Evolutionary conservation across 768 basidiomycete genomes (phyloP).

Genomic region (Tubosaeta sp.): DNA sequence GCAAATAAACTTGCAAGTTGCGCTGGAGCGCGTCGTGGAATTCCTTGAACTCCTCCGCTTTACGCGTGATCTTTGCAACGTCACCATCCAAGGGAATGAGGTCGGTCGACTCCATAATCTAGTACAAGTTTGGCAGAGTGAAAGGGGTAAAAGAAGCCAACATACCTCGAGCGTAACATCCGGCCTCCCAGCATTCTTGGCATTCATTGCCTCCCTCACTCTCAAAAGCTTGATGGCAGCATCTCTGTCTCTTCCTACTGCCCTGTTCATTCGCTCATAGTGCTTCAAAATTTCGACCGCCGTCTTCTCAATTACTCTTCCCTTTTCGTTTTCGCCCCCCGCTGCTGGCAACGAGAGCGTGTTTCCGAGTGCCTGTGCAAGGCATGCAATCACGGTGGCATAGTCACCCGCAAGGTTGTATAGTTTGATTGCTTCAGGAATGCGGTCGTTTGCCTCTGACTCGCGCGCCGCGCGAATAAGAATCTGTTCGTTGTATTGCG

Average conservation of each 20-base stretch:
- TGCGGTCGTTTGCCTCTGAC: constrained; percentile 78
- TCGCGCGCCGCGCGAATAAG: constrained; percentile 79
- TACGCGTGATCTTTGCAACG: constrained; percentile 75
- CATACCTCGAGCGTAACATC: constrained; percentile 82
- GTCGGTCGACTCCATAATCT: constrained; percentile 86
- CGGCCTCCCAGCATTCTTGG: constrained; percentile 63
- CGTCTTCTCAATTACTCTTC: constrained; percentile 63
- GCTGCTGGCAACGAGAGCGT: constrained; percentile 64
- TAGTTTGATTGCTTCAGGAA: constrained; percentile 88
- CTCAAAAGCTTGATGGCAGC: constrained; percentile 71
- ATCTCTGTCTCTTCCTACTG: constrained; percentile 67
- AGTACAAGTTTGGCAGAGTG: neutral
- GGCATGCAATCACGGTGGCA: constrained; percentile 78
- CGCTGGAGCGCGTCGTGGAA: constrained; percentile 82
- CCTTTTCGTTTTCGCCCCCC: constrained; percentile 52
- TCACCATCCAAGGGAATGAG: constrained; percentile 87
- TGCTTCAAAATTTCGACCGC: constrained; percentile 76
- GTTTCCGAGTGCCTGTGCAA: constrained; percentile 84
- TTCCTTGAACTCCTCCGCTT: constrained; percentile 87
- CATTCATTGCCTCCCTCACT: constrained; percentile 76
- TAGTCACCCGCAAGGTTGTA: constrained; percentile 95
- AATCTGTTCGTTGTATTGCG: constrained; percentile 76
- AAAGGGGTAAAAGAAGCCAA: constrained; percentile 8
- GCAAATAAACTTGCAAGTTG: constrained; percentile 84
- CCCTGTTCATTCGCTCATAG: constrained; percentile 73